These are phyloP conservation scores for Emergomyces africanus DNA, from an alignment of 2,329 filamentous ascomycete species.

Conservation along the genomic window DNA sequence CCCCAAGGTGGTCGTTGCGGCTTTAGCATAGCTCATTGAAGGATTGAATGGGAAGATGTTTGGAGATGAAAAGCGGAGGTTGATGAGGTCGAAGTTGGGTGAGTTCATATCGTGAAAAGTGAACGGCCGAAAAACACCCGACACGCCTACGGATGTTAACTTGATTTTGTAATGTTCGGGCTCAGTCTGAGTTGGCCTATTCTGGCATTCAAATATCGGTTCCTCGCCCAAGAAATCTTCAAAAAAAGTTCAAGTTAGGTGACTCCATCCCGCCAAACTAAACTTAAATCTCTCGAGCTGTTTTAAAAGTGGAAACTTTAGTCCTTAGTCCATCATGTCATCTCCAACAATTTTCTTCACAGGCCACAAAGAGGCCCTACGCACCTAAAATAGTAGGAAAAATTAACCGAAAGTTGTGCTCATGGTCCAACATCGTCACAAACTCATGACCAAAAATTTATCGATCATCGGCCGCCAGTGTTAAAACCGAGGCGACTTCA, in stretches of 20 bases:
- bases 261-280: not conserved
- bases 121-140: too few relatives aligned
- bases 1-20: not conserved
- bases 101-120: too few relatives aligned
- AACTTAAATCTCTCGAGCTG: not conserved
- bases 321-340: too few relatives aligned
- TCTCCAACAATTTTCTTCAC: not conserved
- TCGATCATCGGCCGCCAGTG: not conserved
- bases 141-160: too few relatives aligned
- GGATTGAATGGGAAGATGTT: not conserved
- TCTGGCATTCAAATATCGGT: too few relatives aligned
- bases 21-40: not conserved
- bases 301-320: too few relatives aligned
- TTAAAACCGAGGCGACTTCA: not conserved
- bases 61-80: not conserved
- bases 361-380: not conserved
- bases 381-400: not conserved
- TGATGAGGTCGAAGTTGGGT: too few relatives aligned
- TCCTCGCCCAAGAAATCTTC: too few relatives aligned
- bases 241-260: too few relatives aligned
- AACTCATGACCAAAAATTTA: too few relatives aligned
- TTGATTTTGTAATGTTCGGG: too few relatives aligned
- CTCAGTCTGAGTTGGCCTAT: too few relatives aligned
- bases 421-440: not conserved
- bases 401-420: not conserved